Conservation (phyloP, 495 filamentous ascomycete species). For the Neurospora cerealis region DNA sequence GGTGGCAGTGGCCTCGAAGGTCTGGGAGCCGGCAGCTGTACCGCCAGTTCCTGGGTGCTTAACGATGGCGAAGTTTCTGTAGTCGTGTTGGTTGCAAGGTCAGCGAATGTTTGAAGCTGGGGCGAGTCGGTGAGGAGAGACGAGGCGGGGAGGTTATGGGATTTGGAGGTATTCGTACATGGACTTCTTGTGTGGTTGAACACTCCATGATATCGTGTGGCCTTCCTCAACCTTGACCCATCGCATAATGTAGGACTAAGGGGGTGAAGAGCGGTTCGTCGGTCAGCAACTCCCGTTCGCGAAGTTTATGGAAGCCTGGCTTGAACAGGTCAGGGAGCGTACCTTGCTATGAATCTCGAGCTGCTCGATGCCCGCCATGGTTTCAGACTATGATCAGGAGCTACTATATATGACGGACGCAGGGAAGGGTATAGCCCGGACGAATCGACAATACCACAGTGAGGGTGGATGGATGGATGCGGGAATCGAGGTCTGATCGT, state of each 20-base stretch:
- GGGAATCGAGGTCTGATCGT: not conserved
- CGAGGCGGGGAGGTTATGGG: not conserved
- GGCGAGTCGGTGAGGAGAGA: not conserved
- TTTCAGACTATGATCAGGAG: not conserved
- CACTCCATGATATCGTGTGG: slow-evolving; percentile 94
- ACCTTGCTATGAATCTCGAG: slow-evolving; percentile 97
- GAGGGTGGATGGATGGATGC: not conserved
- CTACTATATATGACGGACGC: not conserved
- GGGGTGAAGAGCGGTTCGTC: not conserved
- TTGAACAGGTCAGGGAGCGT: slow-evolving; percentile 15
- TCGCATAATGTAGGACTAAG: slow-evolving; percentile 89
- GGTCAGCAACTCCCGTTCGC: not conserved
- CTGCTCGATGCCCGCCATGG: slow-evolving; percentile 92
- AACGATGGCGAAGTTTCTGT: slow-evolving; percentile 87
- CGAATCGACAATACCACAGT: not conserved
- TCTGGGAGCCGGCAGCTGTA: slow-evolving; percentile 43
- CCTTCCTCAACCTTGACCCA: slow-evolving; percentile 86
- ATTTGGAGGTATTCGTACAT: slow-evolving; percentile 40
- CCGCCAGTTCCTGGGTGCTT: slow-evolving; percentile 75
- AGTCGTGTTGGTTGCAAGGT: not conserved
- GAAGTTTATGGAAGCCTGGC: not conserved
- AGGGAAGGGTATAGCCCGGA: not conserved
- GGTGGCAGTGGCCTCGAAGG: slow-evolving; percentile 28
- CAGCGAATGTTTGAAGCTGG: not conserved
- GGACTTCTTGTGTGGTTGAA: slow-evolving; percentile 94